Conservation (phyloP, 108 stramenopile species). For the Epithemia pelagica region DNA sequence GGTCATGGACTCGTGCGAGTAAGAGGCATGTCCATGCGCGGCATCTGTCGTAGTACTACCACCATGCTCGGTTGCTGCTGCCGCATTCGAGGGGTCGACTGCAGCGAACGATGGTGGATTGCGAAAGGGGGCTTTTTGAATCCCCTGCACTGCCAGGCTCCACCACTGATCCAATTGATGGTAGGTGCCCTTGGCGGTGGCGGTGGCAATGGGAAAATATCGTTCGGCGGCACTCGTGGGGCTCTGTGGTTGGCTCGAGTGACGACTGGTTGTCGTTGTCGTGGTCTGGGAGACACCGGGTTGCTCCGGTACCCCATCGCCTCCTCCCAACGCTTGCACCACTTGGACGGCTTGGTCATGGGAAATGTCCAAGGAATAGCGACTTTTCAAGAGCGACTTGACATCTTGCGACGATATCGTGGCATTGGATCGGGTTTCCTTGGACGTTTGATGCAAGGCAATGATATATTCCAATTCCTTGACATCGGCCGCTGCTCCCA, state of each 20-base stretch:
- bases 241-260: not conserved
- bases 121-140: not conserved
- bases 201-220: not conserved
- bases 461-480: constrained; percentile 61
- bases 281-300: not conserved
- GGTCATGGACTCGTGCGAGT: too few relatives aligned
- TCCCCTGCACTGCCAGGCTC: not conserved
- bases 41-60: not conserved
- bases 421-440: constrained; percentile 1
- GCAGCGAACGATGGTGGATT: not conserved
- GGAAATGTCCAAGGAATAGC: constrained; percentile 1
- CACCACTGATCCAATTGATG: not conserved
- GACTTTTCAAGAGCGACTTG: constrained; percentile 1
- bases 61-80: too few relatives aligned
- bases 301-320: not conserved
- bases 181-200: not conserved
- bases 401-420: constrained; percentile 3
- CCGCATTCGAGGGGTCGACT: too few relatives aligned
- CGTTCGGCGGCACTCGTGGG: not conserved
- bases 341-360: not conserved
- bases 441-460: constrained; percentile 29
- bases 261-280: not conserved
- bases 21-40: too few relatives aligned
- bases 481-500: constrained; percentile 43
- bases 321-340: not conserved